A percentile compares a stretch with the other conserved stretches of the same genome.
These are phyloP conservation scores for Magnaporthiopsis rhizophila DNA, from an alignment of 2,329 filamentous ascomycete genomes.

Conservation along the genomic window DNA sequence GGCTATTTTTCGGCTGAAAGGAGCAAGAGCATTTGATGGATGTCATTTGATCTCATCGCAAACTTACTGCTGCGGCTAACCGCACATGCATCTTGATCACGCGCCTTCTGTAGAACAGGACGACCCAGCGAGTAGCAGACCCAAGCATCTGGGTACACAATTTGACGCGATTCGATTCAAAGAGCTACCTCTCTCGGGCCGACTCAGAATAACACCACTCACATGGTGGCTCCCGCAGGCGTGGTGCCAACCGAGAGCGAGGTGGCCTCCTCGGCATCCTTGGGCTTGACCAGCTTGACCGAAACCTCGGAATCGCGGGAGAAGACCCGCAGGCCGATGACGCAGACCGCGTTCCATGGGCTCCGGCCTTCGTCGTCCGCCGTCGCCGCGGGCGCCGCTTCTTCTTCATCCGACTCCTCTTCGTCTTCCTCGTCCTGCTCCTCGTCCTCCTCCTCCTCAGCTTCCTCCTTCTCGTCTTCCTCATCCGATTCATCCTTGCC, in stretches of 20 bases:
- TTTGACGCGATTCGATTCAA: background rate
- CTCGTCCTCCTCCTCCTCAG: constrained; percentile 6
- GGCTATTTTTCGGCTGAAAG: background rate
- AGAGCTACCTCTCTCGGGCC: background rate
- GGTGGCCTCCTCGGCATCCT: constrained; percentile 21
- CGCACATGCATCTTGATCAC: background rate
- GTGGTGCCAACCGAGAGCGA: constrained; percentile 19
- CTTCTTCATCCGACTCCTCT: constrained; percentile 2
- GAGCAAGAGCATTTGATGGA: no score
- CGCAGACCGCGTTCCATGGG: constrained; percentile 19
- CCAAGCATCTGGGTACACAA: background rate
- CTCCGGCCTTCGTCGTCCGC: constrained; percentile 8
- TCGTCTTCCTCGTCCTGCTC: constrained; percentile 3
- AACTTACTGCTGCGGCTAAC: background rate
- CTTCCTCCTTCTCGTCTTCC: constrained; percentile 6
- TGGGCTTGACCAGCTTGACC: constrained; percentile 26
- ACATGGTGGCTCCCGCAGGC: constrained; percentile 23
- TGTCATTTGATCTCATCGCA: background rate
- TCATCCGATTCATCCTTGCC: constrained; percentile 15
- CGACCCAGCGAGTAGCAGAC: background rate
- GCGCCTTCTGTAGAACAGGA: background rate
- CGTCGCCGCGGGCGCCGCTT: background rate
- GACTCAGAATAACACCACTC: background rate
- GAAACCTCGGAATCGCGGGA: constrained; percentile 26
- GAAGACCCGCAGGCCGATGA: constrained; percentile 31